Percentiles rank a stretch among this genome's conserved stretches.
Conservation (phyloP, 495 filamentous ascomycete genomes). For the Tuber indicum region DNA sequence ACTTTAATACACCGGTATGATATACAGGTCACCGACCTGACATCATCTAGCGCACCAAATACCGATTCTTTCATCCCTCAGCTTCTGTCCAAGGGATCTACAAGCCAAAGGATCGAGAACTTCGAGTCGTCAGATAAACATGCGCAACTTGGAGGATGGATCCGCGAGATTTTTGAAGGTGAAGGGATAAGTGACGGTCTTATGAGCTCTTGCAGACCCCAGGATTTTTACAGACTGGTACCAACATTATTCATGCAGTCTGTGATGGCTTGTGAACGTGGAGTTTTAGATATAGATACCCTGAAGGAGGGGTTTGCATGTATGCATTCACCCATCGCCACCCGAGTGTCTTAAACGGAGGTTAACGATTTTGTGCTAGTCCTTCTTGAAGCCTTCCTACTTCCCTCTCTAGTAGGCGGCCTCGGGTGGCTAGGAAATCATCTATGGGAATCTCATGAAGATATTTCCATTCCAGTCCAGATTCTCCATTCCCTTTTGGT, state of each 20-base stretch:
- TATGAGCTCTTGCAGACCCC: constrained; percentile 83
- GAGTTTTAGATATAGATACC: constrained; percentile 67
- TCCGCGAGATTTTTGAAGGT: constrained; percentile 75
- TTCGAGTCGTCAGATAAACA: constrained; percentile 63
- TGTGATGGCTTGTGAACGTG: constrained; percentile 64
- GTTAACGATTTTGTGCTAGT: constrained; percentile 46
- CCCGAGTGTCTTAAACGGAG: background rate
- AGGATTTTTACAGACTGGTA: constrained; percentile 89
- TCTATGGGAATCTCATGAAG: constrained; percentile 61
- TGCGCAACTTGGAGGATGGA: constrained; percentile 73
- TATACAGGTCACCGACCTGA: constrained; percentile 62
- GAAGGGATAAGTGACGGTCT: constrained; percentile 81
- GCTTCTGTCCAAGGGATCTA: constrained; percentile 60
- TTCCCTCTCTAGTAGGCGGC: constrained; percentile 78
- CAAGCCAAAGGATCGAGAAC: constrained; percentile 57
- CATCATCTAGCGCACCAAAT: constrained; percentile 47
- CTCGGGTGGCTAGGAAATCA: constrained; percentile 73
- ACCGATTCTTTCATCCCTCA: constrained; percentile 70
- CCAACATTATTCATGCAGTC: constrained; percentile 83
- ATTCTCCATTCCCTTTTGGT: constrained; percentile 70
- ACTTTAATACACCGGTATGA: constrained; percentile 79
- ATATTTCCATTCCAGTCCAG: constrained; percentile 59
- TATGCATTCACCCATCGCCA: constrained; percentile 47
- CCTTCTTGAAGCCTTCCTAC: constrained; percentile 78
- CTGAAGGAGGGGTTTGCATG: constrained; percentile 80